Base-by-base conservation (phyloP, 306 rosid genomes). In the Purshia tridentata region DNA sequence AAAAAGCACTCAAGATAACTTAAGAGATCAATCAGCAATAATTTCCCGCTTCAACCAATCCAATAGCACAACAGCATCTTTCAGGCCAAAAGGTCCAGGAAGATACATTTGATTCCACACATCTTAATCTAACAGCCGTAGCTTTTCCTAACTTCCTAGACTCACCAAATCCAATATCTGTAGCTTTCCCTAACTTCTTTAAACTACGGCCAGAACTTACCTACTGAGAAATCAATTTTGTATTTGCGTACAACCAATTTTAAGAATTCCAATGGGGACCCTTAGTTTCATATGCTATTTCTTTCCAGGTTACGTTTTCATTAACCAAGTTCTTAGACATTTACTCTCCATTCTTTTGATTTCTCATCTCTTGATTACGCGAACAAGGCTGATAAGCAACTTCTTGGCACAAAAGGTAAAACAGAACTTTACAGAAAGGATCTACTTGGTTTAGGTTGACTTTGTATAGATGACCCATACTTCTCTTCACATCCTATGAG, bases 321-420 rank as follows among this genome's bases (percentile, higher is more conserved):
- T 6, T 18, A 10, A 69, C 48, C 48, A 62, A 41, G 22, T 62
- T 41, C 35, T 22, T 58, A 55, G 12, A 16, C 47, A 9, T 58
- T 58, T 58, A n/a, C 14, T 41, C 29, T 41, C 49, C 48, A 62
- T 62, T 41, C 20, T 12, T 14, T 40, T 40, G 13, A 41, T 41
- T 62, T 41, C 49, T 15, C 48, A 62, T 41, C 29, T n/a, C 67
- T 62, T 9, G 15, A 39, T 64, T 42, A 7, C 2, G 29, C 50
- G 44, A 44, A 52, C 52, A 19, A 18, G 13, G 35, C 51, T 64
- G 19, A 44, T 44, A 58, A 58, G 64, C 51, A 64, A 64, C 69
- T 12, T 44, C 69, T n/a, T 42, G 51, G 9, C 11, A 9, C 37
- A 9, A 35, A 15, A 14, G 12, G 16, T 11, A 35, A 68, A n/a